Evolutionary conservation across 352 stramenopile genomes (phyloP), one percentile per base, ranked within the genome.

Genomic region (Phytophthora ohioensis): DNA sequence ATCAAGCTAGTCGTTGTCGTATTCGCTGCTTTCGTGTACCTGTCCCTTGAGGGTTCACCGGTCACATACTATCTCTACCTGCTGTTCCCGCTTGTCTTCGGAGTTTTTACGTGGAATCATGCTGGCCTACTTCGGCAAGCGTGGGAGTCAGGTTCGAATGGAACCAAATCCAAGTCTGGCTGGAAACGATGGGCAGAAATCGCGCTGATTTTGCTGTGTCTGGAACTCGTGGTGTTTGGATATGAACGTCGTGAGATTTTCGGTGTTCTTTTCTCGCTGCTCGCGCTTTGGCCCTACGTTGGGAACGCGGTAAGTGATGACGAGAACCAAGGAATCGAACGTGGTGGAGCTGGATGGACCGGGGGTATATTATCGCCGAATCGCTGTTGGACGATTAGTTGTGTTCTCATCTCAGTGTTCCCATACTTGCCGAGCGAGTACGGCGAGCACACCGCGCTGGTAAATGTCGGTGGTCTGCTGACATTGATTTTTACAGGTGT

Each of bases 51-150:
- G 65, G 73, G 73, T 42, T 88, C 85, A 15, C 85, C 89, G n/a
- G 11, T 68, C 9, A 94, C 84, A 38, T 96, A 96, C 53, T 94
- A 91, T 43, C 67, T 92, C 15, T 95, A 96, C 64, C 49, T 90
- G 41, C 32, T 78, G 15, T 96, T 93, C 64, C 83, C 86, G 1
- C 63, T 92, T 2, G 46, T 90, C 3, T 94, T 91, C 57, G 88
- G 89, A 67, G 48, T 87, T 32, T 88, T 83, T 66, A 64, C 87
- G 10, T 85, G 74, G 72, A 79, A 78, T 41, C 74, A 91, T 31
- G 58, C 48, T 17, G n/a, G 64, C 4, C n/a, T 91, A 17, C 57
- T 88, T 30, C 34, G 51, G 2, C 41, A 62, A 39, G 21, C 46
- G 0, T 73, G 58, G 70, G 11, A 6, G 0, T 66, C 45, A 39